Evolutionary conservation across 495 filamentous ascomycete genomes (phyloP).

Genomic region (Xylaria telfairii): DNA sequence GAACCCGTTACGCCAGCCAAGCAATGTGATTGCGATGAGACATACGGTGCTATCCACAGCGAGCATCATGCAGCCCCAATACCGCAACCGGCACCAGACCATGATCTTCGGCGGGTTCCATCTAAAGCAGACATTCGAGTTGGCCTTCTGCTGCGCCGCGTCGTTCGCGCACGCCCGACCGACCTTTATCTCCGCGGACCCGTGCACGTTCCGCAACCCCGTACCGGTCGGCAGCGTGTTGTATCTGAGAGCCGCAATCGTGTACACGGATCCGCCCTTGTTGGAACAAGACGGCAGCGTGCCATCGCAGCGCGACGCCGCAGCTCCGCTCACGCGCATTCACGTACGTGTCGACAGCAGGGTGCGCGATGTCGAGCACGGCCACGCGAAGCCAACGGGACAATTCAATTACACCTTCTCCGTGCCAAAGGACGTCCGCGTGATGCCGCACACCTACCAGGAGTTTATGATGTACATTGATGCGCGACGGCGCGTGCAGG

Average conservation of each 20-base stretch:
- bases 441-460: conserved; percentile 76
- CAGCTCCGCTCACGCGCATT: conserved; percentile 62
- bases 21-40: conserved; percentile 71
- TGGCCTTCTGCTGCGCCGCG: conserved; percentile 88
- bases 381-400: conserved; percentile 74
- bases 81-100: conserved; percentile 84
- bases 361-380: conserved; percentile 80
- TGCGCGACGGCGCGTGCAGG: conserved; percentile 64
- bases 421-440: conserved; percentile 72
- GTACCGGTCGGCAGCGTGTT: conserved; percentile 84
- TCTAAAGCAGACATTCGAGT: conserved; percentile 80
- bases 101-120: conserved; percentile 92
- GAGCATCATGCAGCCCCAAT: conserved; percentile 87
- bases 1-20: conserved; percentile 60
- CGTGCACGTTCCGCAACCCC: conserved; percentile 82
- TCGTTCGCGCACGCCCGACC: conserved; percentile 76
- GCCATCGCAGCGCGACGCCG: conserved; percentile 39
- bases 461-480: conserved; percentile 85
- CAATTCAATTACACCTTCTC: conserved; percentile 87
- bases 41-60: conserved; percentile 70
- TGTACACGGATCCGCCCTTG: conserved; percentile 74
- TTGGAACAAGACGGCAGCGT: conserved; percentile 49
- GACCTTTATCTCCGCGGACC: conserved; percentile 79
- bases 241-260: conserved; percentile 77
- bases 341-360: conserved; percentile 79